phyloP scores from a whole-genome alignment of 306 rosid genomes.

The Dryas alaskensis region DNA sequence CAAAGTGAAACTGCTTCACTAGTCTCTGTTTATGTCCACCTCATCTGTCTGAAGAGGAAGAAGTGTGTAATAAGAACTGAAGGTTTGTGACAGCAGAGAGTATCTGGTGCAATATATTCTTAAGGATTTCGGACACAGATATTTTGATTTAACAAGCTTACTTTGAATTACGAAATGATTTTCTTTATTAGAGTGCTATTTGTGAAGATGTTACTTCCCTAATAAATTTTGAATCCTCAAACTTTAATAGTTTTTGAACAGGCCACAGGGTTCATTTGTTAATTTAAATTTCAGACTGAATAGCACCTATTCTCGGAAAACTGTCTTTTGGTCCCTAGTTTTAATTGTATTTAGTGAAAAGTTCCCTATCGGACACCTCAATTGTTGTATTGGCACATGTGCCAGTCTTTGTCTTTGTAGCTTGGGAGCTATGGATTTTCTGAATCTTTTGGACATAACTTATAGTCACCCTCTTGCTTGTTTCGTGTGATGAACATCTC shows the following conservation, averaged over 20 bases:
- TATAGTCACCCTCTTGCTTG: too few relatives aligned
- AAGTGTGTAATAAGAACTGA: constrained; percentile 1
- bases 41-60: neutral
- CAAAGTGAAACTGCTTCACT: neutral
- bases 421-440: neutral
- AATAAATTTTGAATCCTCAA: neutral
- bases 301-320: neutral
- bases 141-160: neutral
- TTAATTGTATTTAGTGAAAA: neutral
- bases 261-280: neutral
- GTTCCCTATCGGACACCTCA: neutral
- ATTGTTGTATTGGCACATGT: neutral
- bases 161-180: neutral
- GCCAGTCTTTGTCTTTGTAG: neutral
- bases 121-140: neutral
- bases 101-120: neutral
- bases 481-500: too few relatives aligned
- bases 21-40: neutral
- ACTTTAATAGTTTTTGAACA: neutral
- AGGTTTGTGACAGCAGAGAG: neutral
- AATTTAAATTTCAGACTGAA: neutral
- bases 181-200: neutral
- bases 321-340: neutral
- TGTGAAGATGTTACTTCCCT: neutral
- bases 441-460: neutral